phyloP scores from a whole-genome alignment of 441 rosid species.

The Jatropha multifida region DNA sequence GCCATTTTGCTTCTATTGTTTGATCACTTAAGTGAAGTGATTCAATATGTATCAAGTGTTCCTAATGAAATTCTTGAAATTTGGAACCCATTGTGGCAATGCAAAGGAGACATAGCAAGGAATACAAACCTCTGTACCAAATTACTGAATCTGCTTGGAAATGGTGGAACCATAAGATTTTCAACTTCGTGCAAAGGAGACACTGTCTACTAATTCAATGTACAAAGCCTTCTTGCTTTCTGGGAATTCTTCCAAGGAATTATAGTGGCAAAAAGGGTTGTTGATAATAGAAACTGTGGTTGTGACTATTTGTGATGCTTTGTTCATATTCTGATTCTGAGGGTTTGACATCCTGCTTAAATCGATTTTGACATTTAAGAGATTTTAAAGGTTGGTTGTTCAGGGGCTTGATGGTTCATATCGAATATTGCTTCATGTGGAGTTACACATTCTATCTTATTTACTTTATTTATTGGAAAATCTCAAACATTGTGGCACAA shows the following conservation, averaged over 20 bases:
- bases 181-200: slow-evolving; percentile 6
- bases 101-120: not conserved
- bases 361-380: not conserved
- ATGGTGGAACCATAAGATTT: not conserved
- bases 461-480: not conserved
- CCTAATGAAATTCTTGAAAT: not conserved
- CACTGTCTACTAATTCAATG: not conserved
- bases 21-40: not conserved
- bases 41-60: not conserved
- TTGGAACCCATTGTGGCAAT: not conserved
- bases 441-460: not conserved
- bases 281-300: not conserved
- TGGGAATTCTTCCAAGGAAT: not conserved
- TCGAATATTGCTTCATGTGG: not conserved
- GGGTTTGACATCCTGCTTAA: not conserved
- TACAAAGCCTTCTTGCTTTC: slow-evolving; percentile 3
- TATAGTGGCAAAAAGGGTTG: not conserved
- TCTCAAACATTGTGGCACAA: not conserved
- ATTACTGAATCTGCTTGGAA: not conserved
- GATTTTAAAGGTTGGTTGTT: not conserved
- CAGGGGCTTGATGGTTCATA: not conserved
- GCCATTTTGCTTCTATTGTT: not conserved
- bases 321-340: not conserved
- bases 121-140: not conserved
- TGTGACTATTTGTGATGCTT: not conserved